phyloP scores from a whole-genome alignment of 352 stramenopile species.

The Pythium aphanidermatum region DNA sequence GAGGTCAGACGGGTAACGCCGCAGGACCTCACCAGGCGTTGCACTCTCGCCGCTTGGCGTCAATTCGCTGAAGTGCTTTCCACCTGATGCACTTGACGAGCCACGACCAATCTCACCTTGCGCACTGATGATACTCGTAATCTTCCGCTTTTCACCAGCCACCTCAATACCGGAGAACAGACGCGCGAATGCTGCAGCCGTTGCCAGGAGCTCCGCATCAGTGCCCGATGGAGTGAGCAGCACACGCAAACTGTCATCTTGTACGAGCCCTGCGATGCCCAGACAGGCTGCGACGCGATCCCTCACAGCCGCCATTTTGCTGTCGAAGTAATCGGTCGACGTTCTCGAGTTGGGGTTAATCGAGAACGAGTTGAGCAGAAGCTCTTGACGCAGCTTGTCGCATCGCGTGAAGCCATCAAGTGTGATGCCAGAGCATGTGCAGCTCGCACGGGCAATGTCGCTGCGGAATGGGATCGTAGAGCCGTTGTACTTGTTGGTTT shows the following conservation, averaged over 20 bases:
- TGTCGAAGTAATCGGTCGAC: slow-evolving; percentile 52
- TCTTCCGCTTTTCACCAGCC: slow-evolving; percentile 31
- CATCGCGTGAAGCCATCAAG: slow-evolving; percentile 56
- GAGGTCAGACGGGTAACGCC: slow-evolving; percentile 50
- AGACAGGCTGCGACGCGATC: slow-evolving; percentile 53
- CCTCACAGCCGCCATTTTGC: slow-evolving; percentile 58
- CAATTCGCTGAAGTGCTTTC: slow-evolving; percentile 77
- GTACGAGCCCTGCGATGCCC: slow-evolving; percentile 43
- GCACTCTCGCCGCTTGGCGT: slow-evolving; percentile 61
- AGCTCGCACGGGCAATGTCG: slow-evolving; percentile 73
- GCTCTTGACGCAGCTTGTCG: slow-evolving; percentile 60
- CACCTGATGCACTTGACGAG: slow-evolving; percentile 64
- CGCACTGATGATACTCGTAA: slow-evolving; percentile 81
- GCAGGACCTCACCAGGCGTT: slow-evolving; percentile 33
- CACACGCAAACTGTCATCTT: slow-evolving; percentile 42
- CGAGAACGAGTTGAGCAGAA: slow-evolving; percentile 76
- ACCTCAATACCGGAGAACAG: slow-evolving; percentile 43
- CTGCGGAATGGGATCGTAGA: slow-evolving; percentile 63
- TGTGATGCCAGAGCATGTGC: slow-evolving; percentile 80
- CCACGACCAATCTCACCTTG: slow-evolving; percentile 81
- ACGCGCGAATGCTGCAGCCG: slow-evolving; percentile 55
- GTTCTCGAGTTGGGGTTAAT: slow-evolving; percentile 77
- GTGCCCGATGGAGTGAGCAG: slow-evolving; percentile 80
- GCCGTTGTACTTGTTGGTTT: slow-evolving; percentile 89
- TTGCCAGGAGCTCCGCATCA: slow-evolving; percentile 82